Evolutionary conservation across 192 early-diverging fungal species (phyloP), one percentile per base, ranked within the genome.

Genomic region (Obelidium mucronatum): DNA sequence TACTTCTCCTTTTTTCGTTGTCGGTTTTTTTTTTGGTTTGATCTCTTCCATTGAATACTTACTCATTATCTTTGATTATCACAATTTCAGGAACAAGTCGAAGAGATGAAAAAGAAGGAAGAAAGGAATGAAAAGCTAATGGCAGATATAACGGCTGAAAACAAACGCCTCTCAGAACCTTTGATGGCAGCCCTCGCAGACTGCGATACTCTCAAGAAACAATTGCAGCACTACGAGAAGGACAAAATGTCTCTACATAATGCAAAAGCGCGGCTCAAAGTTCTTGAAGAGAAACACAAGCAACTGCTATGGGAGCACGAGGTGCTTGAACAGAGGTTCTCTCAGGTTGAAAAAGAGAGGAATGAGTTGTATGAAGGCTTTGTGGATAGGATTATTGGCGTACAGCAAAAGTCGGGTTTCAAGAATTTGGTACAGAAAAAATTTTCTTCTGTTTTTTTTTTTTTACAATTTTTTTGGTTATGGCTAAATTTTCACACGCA

Each of bases 101-200:
- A 90, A 67, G 88, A 88, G 30, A 90, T 90, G 88, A 90, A 90
- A 67, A 90, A 90, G 80, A 90, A 90, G 78, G 89, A 90, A 63
- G 89, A 90, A 75, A 76, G 89, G 15, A 90, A 90, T 77, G 89
- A 90, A 79, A 90, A 90, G 69, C 82, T 84, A 15, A 90, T 90
- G 89, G 80, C 88, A 1, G 89, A 90, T 67, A 87, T 90, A 42
- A 85, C 85, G 2, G 77, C 85, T 26, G 89, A 90, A 74, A 90
- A 90, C 83, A 90, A 90, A 78, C 84, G 89, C 8, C 79, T 90
- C 19, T 87, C 88, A 6, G 89, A 90, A 61, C 89, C 89, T 17
- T 82, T 90, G 8, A 89, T 89, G 69, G 84, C 82, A 0, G 89
- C 89, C 15, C 75, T 90, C 28, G 89, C 89, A 5, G 88, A 90